These are phyloP conservation scores for Paraleonurus japonicus DNA, from an alignment of 257 asterid genomes.

Conservation along the genomic window DNA sequence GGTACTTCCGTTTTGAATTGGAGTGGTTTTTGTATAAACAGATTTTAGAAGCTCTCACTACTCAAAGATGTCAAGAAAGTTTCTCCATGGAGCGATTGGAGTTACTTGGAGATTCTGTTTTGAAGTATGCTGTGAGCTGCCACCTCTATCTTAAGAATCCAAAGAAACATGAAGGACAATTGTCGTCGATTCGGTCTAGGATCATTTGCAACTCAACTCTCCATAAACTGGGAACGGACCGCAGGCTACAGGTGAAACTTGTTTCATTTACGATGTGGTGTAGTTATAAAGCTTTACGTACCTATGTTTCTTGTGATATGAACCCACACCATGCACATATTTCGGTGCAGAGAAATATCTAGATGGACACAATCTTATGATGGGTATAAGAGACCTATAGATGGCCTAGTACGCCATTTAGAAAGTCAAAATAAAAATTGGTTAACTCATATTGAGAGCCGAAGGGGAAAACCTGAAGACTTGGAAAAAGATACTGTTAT, in stretches of 20 bases:
- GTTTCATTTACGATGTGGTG: slow-evolving; percentile 10
- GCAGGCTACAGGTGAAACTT: slow-evolving; percentile 69
- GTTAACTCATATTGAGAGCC: not conserved
- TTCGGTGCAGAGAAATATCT: not conserved
- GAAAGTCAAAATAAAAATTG: not conserved
- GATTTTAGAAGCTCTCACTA: slow-evolving; percentile 92
- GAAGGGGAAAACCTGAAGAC: not conserved
- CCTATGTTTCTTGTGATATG: not conserved
- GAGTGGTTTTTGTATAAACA: slow-evolving; percentile 30
- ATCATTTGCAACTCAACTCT: slow-evolving; percentile 65
- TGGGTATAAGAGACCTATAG: not conserved
- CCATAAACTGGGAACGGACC: slow-evolving; percentile 62
- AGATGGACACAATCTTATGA: not conserved
- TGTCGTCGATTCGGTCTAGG: slow-evolving; percentile 50
- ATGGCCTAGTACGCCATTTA: not conserved
- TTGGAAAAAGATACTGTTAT: not conserved
- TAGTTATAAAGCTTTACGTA: not conserved
- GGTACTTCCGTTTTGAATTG: slow-evolving; percentile 10
- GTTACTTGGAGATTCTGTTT: slow-evolving; percentile 89
- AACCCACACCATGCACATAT: not conserved
- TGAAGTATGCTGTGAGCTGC: slow-evolving; percentile 79
- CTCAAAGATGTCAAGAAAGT: slow-evolving; percentile 71
- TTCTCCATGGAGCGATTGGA: slow-evolving; percentile 97
- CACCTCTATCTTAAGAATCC: slow-evolving; percentile 80
- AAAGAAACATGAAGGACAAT: slow-evolving; percentile 64